Percentiles rank a stretch among this genome's conserved stretches.
These are phyloP conservation scores for Fusarium dimerum DNA, from an alignment of 2,329 filamentous ascomycete species.

Conservation along the genomic window DNA sequence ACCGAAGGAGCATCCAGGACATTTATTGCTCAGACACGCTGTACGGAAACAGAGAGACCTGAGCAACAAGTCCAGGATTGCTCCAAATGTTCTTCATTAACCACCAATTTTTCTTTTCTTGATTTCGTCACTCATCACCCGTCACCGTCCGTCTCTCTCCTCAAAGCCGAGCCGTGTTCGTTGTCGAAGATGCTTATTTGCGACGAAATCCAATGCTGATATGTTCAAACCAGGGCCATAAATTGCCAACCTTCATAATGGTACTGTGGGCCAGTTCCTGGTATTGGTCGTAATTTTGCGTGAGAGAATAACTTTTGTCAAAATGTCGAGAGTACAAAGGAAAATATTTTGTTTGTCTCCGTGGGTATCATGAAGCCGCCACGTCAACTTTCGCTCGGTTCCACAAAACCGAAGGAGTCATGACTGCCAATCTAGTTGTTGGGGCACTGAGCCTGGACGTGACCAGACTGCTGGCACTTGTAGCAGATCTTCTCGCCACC, in stretches of 20 bases:
- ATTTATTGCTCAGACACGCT: slow-evolving; percentile 24
- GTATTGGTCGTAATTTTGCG: slow-evolving; percentile 29
- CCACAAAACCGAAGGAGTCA: slow-evolving; percentile 23
- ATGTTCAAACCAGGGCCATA: slow-evolving; percentile 32
- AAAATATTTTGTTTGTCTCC: slow-evolving; percentile 30
- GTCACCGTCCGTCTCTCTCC: slow-evolving; percentile 30
- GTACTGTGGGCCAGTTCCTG: slow-evolving; percentile 31
- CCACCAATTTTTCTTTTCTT: slow-evolving; percentile 23
- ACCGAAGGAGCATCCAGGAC: slow-evolving; percentile 35
- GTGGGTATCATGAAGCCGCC: slow-evolving; percentile 47
- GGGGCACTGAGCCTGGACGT: slow-evolving; percentile 93
- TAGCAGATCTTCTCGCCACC: slow-evolving; percentile 96
- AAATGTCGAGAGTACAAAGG: slow-evolving; percentile 31
- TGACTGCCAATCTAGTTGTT: slow-evolving; percentile 59
- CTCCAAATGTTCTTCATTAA: slow-evolving; percentile 22
- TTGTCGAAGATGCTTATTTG: slow-evolving; percentile 26
- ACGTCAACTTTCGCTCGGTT: slow-evolving; percentile 38
- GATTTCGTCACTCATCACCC: slow-evolving; percentile 30
- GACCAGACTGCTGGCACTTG: slow-evolving; percentile 83
- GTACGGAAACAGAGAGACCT: slow-evolving; percentile 12
- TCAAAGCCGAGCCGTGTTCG: slow-evolving; percentile 25
- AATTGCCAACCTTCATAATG: slow-evolving; percentile 23
- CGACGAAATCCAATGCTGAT: slow-evolving; percentile 35
- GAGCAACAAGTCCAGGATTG: slow-evolving; percentile 6
- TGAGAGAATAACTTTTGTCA: slow-evolving; percentile 33